Percentiles rank a stretch among this genome's conserved stretches.
These are phyloP conservation scores for Geotrichum macrosporum DNA, from an alignment of 1,139 yeast species.

Conservation along the genomic window DNA sequence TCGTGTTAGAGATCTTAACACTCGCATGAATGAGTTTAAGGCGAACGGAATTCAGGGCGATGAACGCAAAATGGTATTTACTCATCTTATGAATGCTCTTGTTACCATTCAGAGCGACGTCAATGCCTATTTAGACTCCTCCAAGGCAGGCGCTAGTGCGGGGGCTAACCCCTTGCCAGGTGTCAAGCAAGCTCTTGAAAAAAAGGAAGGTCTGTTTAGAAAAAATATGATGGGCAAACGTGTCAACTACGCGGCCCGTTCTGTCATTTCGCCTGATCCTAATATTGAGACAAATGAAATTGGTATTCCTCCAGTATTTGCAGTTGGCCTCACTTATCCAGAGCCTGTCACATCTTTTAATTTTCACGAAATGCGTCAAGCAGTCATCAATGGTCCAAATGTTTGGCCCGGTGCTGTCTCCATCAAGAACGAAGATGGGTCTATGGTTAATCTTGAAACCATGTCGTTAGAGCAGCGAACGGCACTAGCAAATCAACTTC, in stretches of 20 bases:
- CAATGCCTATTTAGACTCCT: constrained; percentile 86
- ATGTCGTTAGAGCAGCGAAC: constrained; percentile 93
- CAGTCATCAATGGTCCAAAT: constrained; percentile 95
- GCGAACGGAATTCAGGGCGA: constrained; percentile 63
- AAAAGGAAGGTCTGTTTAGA: constrained; percentile 97
- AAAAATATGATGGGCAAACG: constrained; percentile 99
- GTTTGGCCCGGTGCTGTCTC: constrained; percentile 99
- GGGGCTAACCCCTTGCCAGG: constrained; percentile 85
- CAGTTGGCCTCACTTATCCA: constrained; percentile 90
- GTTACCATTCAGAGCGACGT: constrained; percentile 94
- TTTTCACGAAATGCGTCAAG: constrained; percentile 84
- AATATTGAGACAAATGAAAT: constrained; percentile 95
- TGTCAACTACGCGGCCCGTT: constrained; percentile 97
- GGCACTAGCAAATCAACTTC: constrained; percentile 89
- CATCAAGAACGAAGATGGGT: constrained; percentile 95
- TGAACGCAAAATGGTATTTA: constrained; percentile 72
- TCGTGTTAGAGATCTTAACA: constrained; percentile 82
- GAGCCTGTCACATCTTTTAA: constrained; percentile 97
- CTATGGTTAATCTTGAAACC: constrained; percentile 71
- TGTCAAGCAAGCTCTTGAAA: constrained; percentile 94
- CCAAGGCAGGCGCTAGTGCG: constrained; percentile 72
- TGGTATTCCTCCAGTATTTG: constrained; percentile 99
- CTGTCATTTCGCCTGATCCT: constrained; percentile 99
- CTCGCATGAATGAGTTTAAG: constrained; percentile 52
- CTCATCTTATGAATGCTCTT: constrained; percentile 89